These are phyloP conservation scores for Persicaria tinctoria DNA, from an alignment of 148 eudicot genomes.

Conservation along the genomic window DNA sequence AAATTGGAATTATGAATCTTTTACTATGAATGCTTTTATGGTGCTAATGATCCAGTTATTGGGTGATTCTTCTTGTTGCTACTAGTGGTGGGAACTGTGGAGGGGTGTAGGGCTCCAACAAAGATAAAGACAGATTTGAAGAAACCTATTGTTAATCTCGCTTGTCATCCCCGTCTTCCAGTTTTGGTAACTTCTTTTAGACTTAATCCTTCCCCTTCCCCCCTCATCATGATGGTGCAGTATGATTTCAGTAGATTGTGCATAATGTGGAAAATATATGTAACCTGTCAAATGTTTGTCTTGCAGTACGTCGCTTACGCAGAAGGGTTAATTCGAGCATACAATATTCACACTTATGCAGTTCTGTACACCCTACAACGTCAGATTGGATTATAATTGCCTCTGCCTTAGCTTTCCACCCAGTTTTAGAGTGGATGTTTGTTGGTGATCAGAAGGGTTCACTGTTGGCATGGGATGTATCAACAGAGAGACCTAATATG, in stretches of 20 bases:
- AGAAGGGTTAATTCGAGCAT: slow-evolving; percentile 92
- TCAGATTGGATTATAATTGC: slow-evolving; percentile 30
- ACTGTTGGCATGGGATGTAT: slow-evolving; percentile 98
- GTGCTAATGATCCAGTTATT: slow-evolving; percentile 1
- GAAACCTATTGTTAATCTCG: slow-evolving; percentile 95
- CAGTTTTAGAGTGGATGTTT: slow-evolving; percentile 87
- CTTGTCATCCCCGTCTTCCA: slow-evolving; percentile 98
- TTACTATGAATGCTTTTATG: not conserved
- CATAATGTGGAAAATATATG: slow-evolving; percentile 9
- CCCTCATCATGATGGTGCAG: not conserved
- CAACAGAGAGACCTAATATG: slow-evolving; percentile 96
- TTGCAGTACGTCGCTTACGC: slow-evolving; percentile 93
- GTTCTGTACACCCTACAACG: slow-evolving; percentile 94
- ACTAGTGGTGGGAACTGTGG: slow-evolving; percentile 96
- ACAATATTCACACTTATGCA: slow-evolving; percentile 92
- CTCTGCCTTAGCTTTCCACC: slow-evolving; percentile 95
- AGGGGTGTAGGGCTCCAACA: slow-evolving; percentile 94
- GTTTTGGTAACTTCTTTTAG: slow-evolving; percentile 51
- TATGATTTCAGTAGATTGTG: not conserved
- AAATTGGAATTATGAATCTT: not conserved
- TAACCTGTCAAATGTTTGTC: slow-evolving; percentile 12
- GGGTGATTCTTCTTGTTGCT: slow-evolving; percentile 13
- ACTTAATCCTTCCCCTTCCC: not conserved
- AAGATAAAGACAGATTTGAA: slow-evolving; percentile 97
- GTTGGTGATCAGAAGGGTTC: slow-evolving; percentile 94